Percentiles rank a stretch among this genome's conserved stretches.
These are phyloP conservation scores for Didymellaceae sp. DNA, from an alignment of 2,329 filamentous ascomycete species.

Conservation along the genomic window DNA sequence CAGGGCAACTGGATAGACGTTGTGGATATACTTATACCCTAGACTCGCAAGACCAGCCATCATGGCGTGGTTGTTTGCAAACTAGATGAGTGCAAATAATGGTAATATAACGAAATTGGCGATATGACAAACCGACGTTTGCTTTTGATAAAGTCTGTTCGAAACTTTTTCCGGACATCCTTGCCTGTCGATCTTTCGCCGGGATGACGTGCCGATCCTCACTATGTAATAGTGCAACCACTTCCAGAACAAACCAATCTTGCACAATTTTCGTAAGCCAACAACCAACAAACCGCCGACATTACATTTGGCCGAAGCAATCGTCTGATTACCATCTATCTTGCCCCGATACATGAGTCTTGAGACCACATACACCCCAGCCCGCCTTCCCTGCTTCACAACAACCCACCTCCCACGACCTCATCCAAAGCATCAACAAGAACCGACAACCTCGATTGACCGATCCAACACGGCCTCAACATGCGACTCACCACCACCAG, in stretches of 20 bases:
- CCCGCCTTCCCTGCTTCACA: no score
- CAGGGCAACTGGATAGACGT: not conserved
- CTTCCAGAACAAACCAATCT: no score
- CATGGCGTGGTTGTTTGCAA: not conserved
- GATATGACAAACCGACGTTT: not conserved
- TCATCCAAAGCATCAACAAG: not conserved
- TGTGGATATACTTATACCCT: slow-evolving; percentile 8
- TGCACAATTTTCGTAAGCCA: no score
- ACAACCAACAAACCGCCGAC: no score
- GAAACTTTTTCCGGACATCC: not conserved
- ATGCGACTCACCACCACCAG: slow-evolving; percentile 1
- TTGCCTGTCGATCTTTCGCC: not conserved
- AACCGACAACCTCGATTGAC: no score
- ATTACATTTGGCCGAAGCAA: no score
- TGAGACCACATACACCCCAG: no score
- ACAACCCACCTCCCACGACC: not conserved
- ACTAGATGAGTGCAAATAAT: not conserved
- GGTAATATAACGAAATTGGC: not conserved
- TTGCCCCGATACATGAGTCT: not conserved
- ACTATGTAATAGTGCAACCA: no score
- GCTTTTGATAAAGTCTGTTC: not conserved
- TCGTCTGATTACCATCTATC: no score
- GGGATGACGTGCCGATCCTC: no score
- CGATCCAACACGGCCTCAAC: not conserved
- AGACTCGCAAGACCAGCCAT: slow-evolving; percentile 1